Evolutionary conservation across 139 green algal genomes (phyloP).

Genomic region (Chlorella vulgaris): DNA sequence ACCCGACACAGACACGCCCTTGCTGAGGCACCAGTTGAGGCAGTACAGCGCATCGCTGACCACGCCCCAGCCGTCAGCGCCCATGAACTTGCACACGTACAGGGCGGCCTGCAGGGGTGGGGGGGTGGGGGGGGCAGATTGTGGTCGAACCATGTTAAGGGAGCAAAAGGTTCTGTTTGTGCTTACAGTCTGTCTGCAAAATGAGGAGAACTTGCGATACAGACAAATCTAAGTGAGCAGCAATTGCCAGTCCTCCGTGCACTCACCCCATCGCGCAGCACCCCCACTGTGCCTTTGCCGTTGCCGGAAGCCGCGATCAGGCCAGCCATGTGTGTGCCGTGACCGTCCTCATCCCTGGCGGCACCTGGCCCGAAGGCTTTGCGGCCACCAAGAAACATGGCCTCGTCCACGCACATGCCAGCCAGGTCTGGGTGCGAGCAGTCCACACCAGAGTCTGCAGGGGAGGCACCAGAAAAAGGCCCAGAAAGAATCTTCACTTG

Average conservation of each 20-base stretch:
- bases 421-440: not conserved
- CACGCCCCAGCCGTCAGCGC: not conserved
- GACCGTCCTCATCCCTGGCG: not conserved
- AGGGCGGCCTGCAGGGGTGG: not conserved
- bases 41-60: not conserved
- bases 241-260: not conserved
- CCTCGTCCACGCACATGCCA: not conserved
- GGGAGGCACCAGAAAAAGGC: too few relatives aligned
- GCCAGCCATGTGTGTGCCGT: conserved; percentile 11
- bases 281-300: not conserved
- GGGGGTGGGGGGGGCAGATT: not conserved
- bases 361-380: not conserved
- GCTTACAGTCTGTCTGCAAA: not conserved
- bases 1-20: not conserved
- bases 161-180: not conserved
- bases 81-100: conserved; percentile 16
- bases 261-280: conserved; percentile 11
- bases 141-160: not conserved
- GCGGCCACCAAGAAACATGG: not conserved
- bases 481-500: too few relatives aligned
- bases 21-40: conserved; percentile 12
- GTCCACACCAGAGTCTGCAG: conserved; percentile 21
- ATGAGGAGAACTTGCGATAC: not conserved
- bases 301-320: not conserved
- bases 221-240: not conserved